Conservation (phyloP, 1,284 basidiomycete genomes). For the Gomphus sp. region DNA sequence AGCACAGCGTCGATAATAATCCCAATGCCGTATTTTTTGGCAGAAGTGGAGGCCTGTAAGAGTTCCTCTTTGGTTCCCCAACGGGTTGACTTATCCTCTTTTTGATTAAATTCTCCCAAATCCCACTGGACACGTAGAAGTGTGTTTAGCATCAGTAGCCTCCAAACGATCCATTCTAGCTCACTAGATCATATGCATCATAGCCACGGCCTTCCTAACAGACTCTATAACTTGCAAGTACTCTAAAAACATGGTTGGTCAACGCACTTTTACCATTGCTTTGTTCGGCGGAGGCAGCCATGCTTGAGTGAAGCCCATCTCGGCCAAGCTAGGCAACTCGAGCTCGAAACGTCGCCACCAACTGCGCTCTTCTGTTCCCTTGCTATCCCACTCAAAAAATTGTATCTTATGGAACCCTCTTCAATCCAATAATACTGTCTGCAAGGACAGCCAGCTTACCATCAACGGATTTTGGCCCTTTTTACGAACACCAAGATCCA, state of each 20-base stretch:
- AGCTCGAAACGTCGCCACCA: constrained; percentile 81
- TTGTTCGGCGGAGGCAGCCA: constrained; percentile 78
- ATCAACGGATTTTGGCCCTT: constrained; percentile 49
- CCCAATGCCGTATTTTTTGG: constrained; percentile 49
- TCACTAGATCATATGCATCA: constrained; percentile 72
- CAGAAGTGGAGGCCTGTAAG: constrained; percentile 51
- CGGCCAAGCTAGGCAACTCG: constrained; percentile 60
- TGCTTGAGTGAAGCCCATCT: constrained; percentile 77
- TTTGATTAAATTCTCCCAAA: constrained; percentile 88
- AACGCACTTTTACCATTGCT: constrained; percentile 47
- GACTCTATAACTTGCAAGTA: constrained; percentile 12
- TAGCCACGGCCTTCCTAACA: constrained; percentile 60
- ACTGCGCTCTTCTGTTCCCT: constrained; percentile 41
- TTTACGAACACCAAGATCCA: constrained; percentile 46
- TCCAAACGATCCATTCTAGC: constrained; percentile 11
- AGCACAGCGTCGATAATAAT: constrained; percentile 71
- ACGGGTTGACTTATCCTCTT: constrained; percentile 71
- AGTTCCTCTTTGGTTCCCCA: constrained; percentile 89
- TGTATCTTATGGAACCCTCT: constrained; percentile 43
- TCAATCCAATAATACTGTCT: not conserved
- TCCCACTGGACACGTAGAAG: constrained; percentile 52
- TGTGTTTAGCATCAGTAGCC: not conserved
- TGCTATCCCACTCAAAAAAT: constrained; percentile 76
- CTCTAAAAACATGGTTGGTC: not conserved
- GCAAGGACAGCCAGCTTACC: constrained; percentile 30